A percentile compares a stretch with the other conserved stretches of the same genome.
These are phyloP conservation scores for Pythium scleroteichum DNA, from an alignment of 352 stramenopile species.

Conservation along the genomic window DNA sequence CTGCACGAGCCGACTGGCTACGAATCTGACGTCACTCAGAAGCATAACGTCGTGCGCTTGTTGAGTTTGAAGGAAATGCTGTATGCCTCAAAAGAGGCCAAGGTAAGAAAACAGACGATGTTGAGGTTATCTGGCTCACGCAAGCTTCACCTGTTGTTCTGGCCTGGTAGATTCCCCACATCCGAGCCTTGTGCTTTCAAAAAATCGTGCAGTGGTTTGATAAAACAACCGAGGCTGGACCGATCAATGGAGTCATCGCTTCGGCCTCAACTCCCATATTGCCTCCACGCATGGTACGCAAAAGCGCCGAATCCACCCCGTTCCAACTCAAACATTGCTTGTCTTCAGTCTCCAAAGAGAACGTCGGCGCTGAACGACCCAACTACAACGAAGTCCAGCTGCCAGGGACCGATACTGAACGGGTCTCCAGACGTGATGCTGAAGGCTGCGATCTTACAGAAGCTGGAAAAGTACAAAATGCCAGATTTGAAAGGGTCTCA, in stretches of 20 bases:
- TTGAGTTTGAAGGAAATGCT: slow-evolving; percentile 56
- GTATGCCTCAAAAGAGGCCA: slow-evolving; percentile 49
- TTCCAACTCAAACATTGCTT: no score
- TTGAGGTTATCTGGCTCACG: no score
- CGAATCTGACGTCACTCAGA: slow-evolving; percentile 56
- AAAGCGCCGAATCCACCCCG: not conserved
- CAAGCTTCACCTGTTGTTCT: not conserved
- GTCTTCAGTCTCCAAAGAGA: slow-evolving; percentile 54
- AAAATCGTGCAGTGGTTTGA: slow-evolving; percentile 70
- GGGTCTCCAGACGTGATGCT: slow-evolving; percentile 14
- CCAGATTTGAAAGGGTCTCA: slow-evolving; percentile 64
- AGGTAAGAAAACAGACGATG: slow-evolving; percentile 33
- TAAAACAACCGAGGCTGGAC: slow-evolving; percentile 17
- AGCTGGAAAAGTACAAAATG: slow-evolving; percentile 62
- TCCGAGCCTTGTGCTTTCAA: slow-evolving; percentile 46
- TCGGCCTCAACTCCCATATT: slow-evolving; percentile 48
- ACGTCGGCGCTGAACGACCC: not conserved
- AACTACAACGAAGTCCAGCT: slow-evolving; percentile 24
- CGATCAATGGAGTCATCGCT: slow-evolving; percentile 17
- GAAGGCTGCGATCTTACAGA: slow-evolving; percentile 19
- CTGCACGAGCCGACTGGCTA: slow-evolving; percentile 58
- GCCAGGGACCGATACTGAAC: slow-evolving; percentile 20
- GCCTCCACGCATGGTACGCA: slow-evolving; percentile 54
- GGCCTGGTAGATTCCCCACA: slow-evolving; percentile 39
- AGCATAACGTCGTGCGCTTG: slow-evolving; percentile 50